phyloP scores from a whole-genome alignment of 2,329 filamentous ascomycete species.

The Aspergillus unguis region DNA sequence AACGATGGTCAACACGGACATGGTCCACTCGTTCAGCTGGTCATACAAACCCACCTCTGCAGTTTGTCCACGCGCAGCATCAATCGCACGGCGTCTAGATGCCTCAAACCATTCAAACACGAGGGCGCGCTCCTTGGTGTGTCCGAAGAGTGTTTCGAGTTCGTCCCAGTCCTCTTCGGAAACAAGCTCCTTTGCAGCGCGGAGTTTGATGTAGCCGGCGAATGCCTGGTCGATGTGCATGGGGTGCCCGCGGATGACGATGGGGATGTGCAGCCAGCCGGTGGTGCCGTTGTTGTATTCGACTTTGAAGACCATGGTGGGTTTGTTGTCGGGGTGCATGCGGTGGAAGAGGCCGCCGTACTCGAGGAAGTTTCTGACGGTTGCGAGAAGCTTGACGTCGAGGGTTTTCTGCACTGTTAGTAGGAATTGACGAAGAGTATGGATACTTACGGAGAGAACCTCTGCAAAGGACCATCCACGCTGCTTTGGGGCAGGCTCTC shows the following conservation, averaged over 20 bases:
- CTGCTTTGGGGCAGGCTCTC: too few relatives aligned
- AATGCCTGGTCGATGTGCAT: not conserved
- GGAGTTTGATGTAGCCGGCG: not conserved
- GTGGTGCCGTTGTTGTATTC: not conserved
- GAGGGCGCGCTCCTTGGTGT: not conserved
- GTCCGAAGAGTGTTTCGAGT: not conserved
- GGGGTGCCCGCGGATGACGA: not conserved
- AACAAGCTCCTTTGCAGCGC: not conserved
- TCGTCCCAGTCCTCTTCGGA: not conserved
- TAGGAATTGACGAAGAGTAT: too few relatives aligned
- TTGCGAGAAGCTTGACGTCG: not conserved
- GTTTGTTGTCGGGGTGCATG: not conserved
- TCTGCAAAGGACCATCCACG: too few relatives aligned
- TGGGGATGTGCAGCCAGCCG: not conserved
- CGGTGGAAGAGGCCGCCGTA: not conserved
- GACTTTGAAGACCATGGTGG: not conserved
- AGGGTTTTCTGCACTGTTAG: not conserved
- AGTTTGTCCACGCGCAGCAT: not conserved
- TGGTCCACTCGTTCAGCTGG: not conserved
- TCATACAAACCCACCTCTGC: not conserved
- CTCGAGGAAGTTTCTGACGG: not conserved
- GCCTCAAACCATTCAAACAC: not conserved
- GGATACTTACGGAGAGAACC: too few relatives aligned
- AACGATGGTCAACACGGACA: too few relatives aligned
- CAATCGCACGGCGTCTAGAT: not conserved